These are phyloP conservation scores for Hyphodiscus sp. DNA, from an alignment of 2,329 filamentous ascomycete genomes.

Conservation along the genomic window DNA sequence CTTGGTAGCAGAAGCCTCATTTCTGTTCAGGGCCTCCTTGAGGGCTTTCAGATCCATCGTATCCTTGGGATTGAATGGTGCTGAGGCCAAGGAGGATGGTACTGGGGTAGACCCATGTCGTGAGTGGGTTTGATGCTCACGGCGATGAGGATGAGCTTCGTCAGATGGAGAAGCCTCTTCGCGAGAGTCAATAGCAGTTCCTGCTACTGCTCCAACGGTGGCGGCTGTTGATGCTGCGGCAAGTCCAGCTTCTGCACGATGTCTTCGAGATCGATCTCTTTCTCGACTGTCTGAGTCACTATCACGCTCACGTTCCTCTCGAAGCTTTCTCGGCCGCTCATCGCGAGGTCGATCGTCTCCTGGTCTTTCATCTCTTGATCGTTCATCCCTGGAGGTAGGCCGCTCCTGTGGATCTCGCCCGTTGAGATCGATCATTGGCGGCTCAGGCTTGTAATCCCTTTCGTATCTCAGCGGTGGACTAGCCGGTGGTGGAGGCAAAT, in stretches of 20 bases:
- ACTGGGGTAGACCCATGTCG: conserved; percentile 17
- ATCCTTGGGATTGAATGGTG: conserved; percentile 30
- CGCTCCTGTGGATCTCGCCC: conserved; percentile 42
- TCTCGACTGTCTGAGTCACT: conserved; percentile 10
- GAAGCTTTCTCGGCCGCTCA: conserved; percentile 8
- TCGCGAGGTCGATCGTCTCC: not conserved
- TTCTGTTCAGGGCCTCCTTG: conserved; percentile 25
- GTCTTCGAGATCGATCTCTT: not conserved
- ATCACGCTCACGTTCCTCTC: conserved; percentile 10
- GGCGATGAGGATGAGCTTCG: conserved; percentile 12
- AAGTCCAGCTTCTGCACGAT: conserved; percentile 7
- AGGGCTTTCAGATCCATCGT: conserved; percentile 29
- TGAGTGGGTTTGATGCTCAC: conserved; percentile 1
- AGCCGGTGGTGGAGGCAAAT: conserved; percentile 2
- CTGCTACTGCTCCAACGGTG: conserved; percentile 2
- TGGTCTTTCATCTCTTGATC: conserved; percentile 1
- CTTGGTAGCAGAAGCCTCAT: conserved; percentile 16
- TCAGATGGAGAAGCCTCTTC: conserved; percentile 22
- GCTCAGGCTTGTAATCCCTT: not conserved
- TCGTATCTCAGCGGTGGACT: not conserved
- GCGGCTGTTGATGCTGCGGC: no score
- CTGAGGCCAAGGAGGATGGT: no score
- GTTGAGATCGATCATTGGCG: conserved; percentile 21
- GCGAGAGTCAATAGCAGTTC: conserved; percentile 13
- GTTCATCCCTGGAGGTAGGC: conserved; percentile 28